phyloP scores from a whole-genome alignment of 2,329 filamentous ascomycete species.

The Aureobasidium pullulans region DNA sequence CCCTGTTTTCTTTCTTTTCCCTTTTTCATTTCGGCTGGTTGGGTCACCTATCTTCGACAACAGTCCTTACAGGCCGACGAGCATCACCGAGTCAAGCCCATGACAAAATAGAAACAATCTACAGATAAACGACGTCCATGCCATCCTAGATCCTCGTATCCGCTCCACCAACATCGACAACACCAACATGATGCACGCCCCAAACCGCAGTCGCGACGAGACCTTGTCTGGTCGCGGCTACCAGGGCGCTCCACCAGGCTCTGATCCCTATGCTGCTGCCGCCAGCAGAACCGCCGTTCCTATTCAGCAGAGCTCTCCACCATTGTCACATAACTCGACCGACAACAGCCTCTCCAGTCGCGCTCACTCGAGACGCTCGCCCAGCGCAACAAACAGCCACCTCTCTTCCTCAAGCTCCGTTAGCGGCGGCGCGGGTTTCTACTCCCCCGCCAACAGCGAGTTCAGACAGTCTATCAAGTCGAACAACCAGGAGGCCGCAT shows the following conservation, averaged over 20 bases:
- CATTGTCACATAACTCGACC: conserved; percentile 31
- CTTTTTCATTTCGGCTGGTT: not conserved
- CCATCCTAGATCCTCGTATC: conserved; percentile 9
- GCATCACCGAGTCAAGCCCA: not conserved
- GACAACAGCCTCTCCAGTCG: conserved; percentile 22
- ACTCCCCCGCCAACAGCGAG: conserved; percentile 45
- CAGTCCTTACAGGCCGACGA: not conserved
- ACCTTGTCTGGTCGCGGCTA: conserved; percentile 35
- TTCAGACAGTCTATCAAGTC: conserved; percentile 9
- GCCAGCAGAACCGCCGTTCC: conserved; percentile 20
- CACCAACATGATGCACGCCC: conserved; percentile 10
- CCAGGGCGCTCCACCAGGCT: conserved; percentile 43
- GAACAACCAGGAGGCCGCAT: conserved; percentile 49
- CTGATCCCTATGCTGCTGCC: conserved; percentile 18
- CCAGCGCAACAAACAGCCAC: conserved; percentile 37
- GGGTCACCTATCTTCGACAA: not conserved
- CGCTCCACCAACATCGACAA: not conserved
- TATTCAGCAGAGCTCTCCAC: conserved; percentile 23
- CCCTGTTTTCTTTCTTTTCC: not conserved
- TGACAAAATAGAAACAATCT: conserved; percentile 3
- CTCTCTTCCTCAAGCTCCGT: conserved; percentile 86
- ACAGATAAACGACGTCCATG: conserved; percentile 10
- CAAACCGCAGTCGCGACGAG: conserved; percentile 4
- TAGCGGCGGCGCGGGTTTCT: conserved; percentile 68
- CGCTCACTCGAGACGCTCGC: conserved; percentile 13